Base-by-base conservation (phyloP, 2,329 filamentous ascomycete species). In the Diaporthe destruens region DNA sequence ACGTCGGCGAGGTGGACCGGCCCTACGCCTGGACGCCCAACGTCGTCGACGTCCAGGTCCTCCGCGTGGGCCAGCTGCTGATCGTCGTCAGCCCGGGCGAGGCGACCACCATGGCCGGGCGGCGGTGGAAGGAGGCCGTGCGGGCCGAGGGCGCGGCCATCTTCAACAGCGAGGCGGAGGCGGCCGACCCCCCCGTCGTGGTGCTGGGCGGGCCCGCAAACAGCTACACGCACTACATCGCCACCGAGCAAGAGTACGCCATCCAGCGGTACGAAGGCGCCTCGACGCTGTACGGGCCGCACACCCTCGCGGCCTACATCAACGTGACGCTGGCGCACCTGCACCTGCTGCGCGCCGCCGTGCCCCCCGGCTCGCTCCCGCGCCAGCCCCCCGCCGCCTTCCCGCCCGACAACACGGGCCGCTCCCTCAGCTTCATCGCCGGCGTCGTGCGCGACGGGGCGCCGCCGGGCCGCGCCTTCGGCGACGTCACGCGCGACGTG, bases 21-120 rank as follows among this genome's bases (percentile, higher is more conserved):
- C 96, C 96, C 0, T 98, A 98, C 81, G 85, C 89, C 8, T 98
- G 96, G 96, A 91, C 93, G 0, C 94, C 96, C 0, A 98, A 98
- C 77, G 91, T 98, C 59, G 95, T 97, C 57, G 94, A 98, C 79
- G 88, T 98, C 12, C 96, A 98, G 80, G 87, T 93, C 39, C 86
- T 98, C 18, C 92, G 96, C 16, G 92, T 96, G 0, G 96, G 96
- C 0, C 93, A 96, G 78, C 83, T 98, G 8, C 85, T 97, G 71
- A 92, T 98, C 74, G 91, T 98, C 74, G 90, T 98, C 36, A 93
- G 92, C 42, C 93, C 95, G 0, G 94, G 94, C 39, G 96, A 98
- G 82, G 94, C 93, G 0, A 96, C 93, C 0, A 98, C 95, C 6
- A 98, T 98, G 96, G 90, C 94, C 1, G 95, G 95, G 0, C 89